Base-by-base conservation (phyloP, 257 asterid species). In the Paulownia fortunei region DNA sequence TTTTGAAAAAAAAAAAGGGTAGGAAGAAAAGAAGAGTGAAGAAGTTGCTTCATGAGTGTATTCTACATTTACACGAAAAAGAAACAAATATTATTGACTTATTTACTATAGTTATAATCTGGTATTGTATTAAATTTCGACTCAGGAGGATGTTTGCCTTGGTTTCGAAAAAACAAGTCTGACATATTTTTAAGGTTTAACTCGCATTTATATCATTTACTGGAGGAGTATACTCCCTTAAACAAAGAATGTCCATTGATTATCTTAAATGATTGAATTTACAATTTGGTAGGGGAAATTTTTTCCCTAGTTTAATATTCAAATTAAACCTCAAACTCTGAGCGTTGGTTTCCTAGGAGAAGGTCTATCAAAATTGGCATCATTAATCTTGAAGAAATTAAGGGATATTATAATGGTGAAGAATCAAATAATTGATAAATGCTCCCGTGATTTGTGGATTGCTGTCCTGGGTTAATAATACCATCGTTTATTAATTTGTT, bases 361-460 rank as follows among this genome's bases (percentile, higher is more conserved):
- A 49, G 44, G 44, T 30, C 39, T 30, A 10, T n/a, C 24, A 16
- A n/a, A n/a, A n/a, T n/a, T 42, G 63, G 24, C 32, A 76, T 66
- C 59, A 24, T 21, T 8, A 23, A n/a, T 21, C 54, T 65, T n/a
- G 8, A 65, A n/a, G 67, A 76, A 49, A 24, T 36, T 37, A 24
- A 19, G 46, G 46, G 3, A 36, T 46, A 63, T 62, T 62, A 47
- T 65, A 65, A 52, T 76, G 59, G 36, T 23, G 42, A 64, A 78
- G 67, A 51, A 71, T 78, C 77, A 70, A 27, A 44, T 47, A 36
- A 46, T 60, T 51, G 65, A 36, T 79, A 26, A 49, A 52, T 62
- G 66, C 32, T 58, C 34, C 60, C 85, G 65, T 76, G 85, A 63
- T 72, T 77, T 65, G 55, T 77, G 85, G 77, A 58, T 72, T 68